Evolutionary conservation across 129 eudicot genomes (phyloP), one percentile per base, ranked within the genome.

Genomic region (Tagetes patula): DNA sequence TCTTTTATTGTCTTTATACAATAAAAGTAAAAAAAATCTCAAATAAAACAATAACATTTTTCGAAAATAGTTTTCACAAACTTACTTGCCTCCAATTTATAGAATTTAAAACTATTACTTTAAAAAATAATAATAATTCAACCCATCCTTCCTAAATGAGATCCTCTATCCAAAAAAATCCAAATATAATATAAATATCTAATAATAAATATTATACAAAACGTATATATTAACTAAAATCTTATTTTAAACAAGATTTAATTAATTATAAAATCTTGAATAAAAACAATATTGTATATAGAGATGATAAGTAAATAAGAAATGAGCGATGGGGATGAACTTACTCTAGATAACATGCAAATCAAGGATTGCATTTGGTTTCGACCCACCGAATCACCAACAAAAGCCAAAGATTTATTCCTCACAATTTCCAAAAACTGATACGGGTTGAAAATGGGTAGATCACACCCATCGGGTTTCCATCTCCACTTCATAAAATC

Each of bases 321-420:
- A 31, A 46, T 7, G 45, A 48, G 33, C 30, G 62, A 52, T 69
- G 48, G 42, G 33, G 54, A 56, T 38, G 20, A 12, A 83, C 82
- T 71, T 82, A 91, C 97, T 85, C 88, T 82, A 62, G 97, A 91
- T 74, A 91, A 79, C 81, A 91, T 87, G 84, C 97, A 91, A 31
- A 91, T 91, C 81, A 91, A 58, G 69, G 97, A 91, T 68, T 91
- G 97, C 96, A 91, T 80, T 70, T 88, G 96, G 53, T 91, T 91
- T 78, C 97, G 76, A 10, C 89, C 97, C 52, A 91, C 89, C 41
- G 97, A 88, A 72, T 91, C 97, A 61, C 97, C 97, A 74, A 91
- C 90, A 74, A 91, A 88, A 3, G 97, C 95, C 82, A 91, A 52
- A n/a, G 96, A 82, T 69, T 88, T 91, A 1, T 75, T 86, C 54